These are phyloP conservation scores for Silene noctiflora DNA, from an alignment of 179 eudicot species.

Conservation along the genomic window DNA sequence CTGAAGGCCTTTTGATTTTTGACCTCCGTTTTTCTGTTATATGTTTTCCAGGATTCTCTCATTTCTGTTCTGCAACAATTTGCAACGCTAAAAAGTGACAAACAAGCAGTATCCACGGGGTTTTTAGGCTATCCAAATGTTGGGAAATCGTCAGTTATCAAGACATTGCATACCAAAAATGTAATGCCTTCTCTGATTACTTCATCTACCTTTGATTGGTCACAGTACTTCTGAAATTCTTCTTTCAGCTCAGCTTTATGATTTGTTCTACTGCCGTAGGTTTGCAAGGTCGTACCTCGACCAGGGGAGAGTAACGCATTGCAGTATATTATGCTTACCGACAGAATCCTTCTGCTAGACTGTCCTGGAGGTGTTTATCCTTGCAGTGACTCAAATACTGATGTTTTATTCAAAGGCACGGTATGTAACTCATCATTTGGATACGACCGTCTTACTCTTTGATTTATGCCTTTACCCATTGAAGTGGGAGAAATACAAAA, in stretches of 20 bases:
- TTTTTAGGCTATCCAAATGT: slow-evolving; percentile 97
- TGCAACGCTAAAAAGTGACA: slow-evolving; percentile 79
- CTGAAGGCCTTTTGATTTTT: neutral
- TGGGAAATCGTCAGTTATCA: slow-evolving; percentile 94
- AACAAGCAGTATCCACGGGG: slow-evolving; percentile 91
- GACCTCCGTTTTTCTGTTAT: neutral
- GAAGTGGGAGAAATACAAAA: too few relatives aligned
- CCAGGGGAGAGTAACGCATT: slow-evolving; percentile 94
- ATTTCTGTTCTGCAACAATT: slow-evolving; percentile 86
- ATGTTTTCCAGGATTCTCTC: slow-evolving; percentile 66
- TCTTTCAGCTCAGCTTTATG: neutral
- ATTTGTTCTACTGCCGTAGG: slow-evolving; percentile 27
- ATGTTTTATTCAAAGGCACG: slow-evolving; percentile 93
- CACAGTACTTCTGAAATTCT: neutral
- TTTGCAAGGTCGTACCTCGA: slow-evolving; percentile 89
- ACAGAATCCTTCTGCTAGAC: slow-evolving; percentile 79
- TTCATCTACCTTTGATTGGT: neutral
- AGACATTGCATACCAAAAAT: slow-evolving; percentile 80
- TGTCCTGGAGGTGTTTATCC: slow-evolving; percentile 98
- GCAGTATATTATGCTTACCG: slow-evolving; percentile 90
- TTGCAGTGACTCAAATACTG: slow-evolving; percentile 73
- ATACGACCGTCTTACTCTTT: neutral
- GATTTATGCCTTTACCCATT: neutral
- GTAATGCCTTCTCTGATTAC: slow-evolving; percentile 34
- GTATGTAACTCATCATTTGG: slow-evolving; percentile 41